Evolutionary conservation across 1,284 basidiomycete species (phyloP), one percentile per base, ranked within the genome.

Genomic region (Polyporus tsugae): DNA sequence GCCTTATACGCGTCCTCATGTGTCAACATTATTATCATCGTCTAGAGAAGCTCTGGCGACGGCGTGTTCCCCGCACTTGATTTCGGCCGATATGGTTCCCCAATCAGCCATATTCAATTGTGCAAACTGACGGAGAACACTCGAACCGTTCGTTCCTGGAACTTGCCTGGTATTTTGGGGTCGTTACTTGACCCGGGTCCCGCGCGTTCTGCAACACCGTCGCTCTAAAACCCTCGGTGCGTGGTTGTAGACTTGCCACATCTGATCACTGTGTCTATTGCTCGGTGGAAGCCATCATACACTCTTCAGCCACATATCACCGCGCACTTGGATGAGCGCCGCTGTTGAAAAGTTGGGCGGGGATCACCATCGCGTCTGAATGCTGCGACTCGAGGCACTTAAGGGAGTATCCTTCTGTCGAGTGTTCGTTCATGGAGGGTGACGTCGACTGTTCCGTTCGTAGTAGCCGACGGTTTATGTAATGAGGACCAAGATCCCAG

Each of bases 301-400:
- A 9, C 55, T 58, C 9, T n/a, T 29, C 29, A 58, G 36, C 55
- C 55, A 58, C 55, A 58, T 38, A 58, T 58, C 55, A 58, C 55
- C 19, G 55, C 36, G 55, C 55, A 58, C 35, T 55, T n/a, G 35
- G 55, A 58, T 58, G 55, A 58, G 55, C 55, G 55, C 35, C 35
- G 55, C 7, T 19, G 17, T 38, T 22, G 19, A 38, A 38, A 35
- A 57, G 6, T 35, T 58, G n/a, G 55, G 55, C 19, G 55, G 55
- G 55, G 22, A 35, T 10, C 35, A n/a, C 2, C 19, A 22, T 58
- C 55, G 5, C 19, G 33, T 11, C 11, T 58, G 33, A 33, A 38
- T 10, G 15, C 15, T 19, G 19, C 35, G 35, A n/a, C 33, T 10
- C 19, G 10, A 38, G 55, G 9, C 11, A 2, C 15, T n/a, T n/a